Base-by-base conservation (phyloP, 1,139 yeast species). In the Casaregolazyma suthepensis region DNA sequence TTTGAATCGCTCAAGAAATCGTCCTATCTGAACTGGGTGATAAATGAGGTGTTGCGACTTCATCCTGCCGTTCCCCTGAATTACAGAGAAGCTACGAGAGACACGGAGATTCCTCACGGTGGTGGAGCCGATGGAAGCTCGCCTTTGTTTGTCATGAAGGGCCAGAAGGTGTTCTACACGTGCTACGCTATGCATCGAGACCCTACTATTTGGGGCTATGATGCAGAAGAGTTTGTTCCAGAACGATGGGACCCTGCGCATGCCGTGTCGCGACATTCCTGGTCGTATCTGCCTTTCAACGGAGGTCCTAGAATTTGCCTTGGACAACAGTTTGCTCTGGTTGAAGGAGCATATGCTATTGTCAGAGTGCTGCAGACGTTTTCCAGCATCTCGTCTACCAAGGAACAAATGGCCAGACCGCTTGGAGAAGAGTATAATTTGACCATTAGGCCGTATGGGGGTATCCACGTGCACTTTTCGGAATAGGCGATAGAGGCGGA, bases 281-380 rank as follows among this genome's bases (percentile, higher is more conserved):
- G 83, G 82, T 78, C 76, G 12, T 79, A 69, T 63, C 63, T 79
- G 26, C 83, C 83, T 5, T 79, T 79, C 69, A 80, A 80, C 59
- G 84, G 83, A 48, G 85, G 85, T 5, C 84, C 85, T 31, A 70
- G 85, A 54, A 79, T 80, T 53, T 80, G 85, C 61, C 68, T 80
- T 50, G 85, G 84, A 15, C 83, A 80, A 65, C 83, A 79, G 63
- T 78, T 77, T 66, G 83, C 83, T 0, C 72, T 80, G 55, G 78
- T 82, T 18, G 85, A 80, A 65, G 79, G 80, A 3, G 70, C 78
- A 2, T 79, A 78, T 57, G 74, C 75, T 7, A 59, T 75, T 44
- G 72, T 71, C 15, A 67, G 83, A 54, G 62, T 80, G 50, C 63
- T 67, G 37, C 80, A 76, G 63, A 53, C 57, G 19, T 63, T 61